A percentile compares a stretch with the other conserved stretches of the same genome.
phyloP scores from a whole-genome alignment of 2,329 filamentous ascomycete species.

The Colletotrichum gloeosporioides region DNA sequence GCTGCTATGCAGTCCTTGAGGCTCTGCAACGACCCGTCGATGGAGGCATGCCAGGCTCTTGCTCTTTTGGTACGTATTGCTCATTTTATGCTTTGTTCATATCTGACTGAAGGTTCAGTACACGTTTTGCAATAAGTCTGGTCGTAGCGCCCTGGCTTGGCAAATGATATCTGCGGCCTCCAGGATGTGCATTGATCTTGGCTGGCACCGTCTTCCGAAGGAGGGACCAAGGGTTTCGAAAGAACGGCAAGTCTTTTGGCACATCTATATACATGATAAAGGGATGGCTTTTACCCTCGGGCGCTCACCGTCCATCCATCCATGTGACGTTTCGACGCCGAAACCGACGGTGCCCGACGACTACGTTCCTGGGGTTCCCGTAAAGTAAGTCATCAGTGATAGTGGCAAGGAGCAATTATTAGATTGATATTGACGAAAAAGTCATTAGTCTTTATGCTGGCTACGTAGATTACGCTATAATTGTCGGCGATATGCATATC shows the following conservation, averaged over 20 bases:
- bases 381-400: background rate
- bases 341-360: background rate
- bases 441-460: background rate
- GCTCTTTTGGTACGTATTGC: conserved; percentile 27
- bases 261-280: conserved; percentile 33
- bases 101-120: background rate
- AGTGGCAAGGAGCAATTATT: no score
- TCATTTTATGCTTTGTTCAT: background rate
- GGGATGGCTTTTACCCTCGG: conserved; percentile 32
- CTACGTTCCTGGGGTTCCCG: background rate
- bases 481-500: background rate
- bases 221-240: background rate
- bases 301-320: conserved; percentile 30
- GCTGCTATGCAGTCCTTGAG: conserved; percentile 30
- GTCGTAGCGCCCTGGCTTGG: conserved; percentile 32
- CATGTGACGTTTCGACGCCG: conserved; percentile 30
- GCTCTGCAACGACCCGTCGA: conserved; percentile 31
- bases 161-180: conserved; percentile 29
- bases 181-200: conserved; percentile 29
- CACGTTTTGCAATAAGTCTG: conserved; percentile 29
- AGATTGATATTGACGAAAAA: no score
- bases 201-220: conserved; percentile 28
- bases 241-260: conserved; percentile 30
- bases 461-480: background rate
- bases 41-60: conserved; percentile 30